These are phyloP conservation scores for Talaromyces adpressus DNA, from an alignment of 495 filamentous ascomycete species.

Conservation along the genomic window DNA sequence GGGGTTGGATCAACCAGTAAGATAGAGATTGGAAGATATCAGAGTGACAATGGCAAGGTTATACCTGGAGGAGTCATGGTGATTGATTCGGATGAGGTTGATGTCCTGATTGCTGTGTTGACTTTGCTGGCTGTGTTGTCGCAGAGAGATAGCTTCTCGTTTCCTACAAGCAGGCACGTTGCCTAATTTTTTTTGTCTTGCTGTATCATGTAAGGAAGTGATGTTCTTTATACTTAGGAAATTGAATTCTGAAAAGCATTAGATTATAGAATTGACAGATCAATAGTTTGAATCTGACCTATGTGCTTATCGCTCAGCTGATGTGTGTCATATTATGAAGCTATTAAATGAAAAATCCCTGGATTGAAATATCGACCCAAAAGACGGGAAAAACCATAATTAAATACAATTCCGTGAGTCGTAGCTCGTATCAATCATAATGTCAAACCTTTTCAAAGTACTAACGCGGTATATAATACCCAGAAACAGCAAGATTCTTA, in stretches of 20 bases:
- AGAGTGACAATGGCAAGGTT: constrained; percentile 7
- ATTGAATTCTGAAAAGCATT: not conserved
- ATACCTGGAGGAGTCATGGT: constrained; percentile 1
- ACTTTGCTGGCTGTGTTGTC: constrained; percentile 4
- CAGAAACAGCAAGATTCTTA: constrained; percentile 25
- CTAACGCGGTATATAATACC: constrained; percentile 33
- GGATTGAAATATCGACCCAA: not conserved
- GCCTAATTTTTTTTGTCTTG: not conserved
- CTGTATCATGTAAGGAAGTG: not conserved
- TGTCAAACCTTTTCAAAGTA: not conserved
- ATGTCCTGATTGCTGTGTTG: constrained; percentile 7
- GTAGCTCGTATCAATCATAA: not conserved
- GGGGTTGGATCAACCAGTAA: constrained; percentile 4
- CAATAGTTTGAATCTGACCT: not conserved
- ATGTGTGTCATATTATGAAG: not conserved
- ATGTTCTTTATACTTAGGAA: not conserved
- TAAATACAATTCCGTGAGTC: not conserved
- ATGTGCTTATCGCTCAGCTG: not conserved
- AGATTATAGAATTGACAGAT: not conserved
- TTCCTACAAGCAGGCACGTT: constrained; percentile 6
- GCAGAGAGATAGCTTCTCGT: constrained; percentile 7
- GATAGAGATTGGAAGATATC: constrained; percentile 8
- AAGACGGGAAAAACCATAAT: not conserved
- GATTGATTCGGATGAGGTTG: constrained; percentile 5
- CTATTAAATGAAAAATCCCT: not conserved